phyloP scores from a whole-genome alignment of 495 filamentous ascomycete species.

The Lophium mytilinum region DNA sequence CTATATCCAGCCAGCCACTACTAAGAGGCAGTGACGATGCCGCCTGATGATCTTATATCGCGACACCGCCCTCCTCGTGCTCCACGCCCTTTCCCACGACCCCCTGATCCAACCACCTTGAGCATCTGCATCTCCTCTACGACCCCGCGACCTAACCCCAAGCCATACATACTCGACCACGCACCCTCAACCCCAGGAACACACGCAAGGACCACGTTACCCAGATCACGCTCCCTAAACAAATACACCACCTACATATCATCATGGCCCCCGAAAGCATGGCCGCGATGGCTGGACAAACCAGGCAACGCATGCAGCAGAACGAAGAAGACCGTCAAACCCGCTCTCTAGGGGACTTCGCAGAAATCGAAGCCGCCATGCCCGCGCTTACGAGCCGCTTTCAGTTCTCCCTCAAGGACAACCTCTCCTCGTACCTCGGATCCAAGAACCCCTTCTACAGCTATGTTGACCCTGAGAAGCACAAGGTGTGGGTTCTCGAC shows the following conservation, averaged over 20 bases:
- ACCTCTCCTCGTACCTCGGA: slow-evolving; percentile 40
- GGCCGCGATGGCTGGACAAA: slow-evolving; percentile 11
- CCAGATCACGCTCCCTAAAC: background rate
- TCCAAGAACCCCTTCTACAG: slow-evolving; percentile 34
- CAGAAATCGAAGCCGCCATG: slow-evolving; percentile 24
- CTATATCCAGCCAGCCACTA: too few species aligned
- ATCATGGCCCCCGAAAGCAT: background rate
- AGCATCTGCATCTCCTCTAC: background rate
- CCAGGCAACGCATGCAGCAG: slow-evolving; percentile 16
- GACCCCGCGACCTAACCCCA: background rate
- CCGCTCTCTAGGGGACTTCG: slow-evolving; percentile 10
- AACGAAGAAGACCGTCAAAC: slow-evolving; percentile 15
- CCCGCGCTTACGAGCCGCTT: slow-evolving; percentile 17
- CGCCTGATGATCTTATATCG: background rate
- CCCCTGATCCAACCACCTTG: background rate
- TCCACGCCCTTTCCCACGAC: background rate
- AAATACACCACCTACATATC: background rate
- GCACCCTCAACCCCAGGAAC: too few species aligned
- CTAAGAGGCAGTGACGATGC: background rate
- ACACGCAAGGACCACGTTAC: too few species aligned
- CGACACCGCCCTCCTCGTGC: background rate
- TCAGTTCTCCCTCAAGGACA: slow-evolving; percentile 20
- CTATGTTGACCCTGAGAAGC: slow-evolving; percentile 39
- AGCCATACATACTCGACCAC: too few species aligned
- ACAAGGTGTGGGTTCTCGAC: slow-evolving; percentile 83